Percentiles rank a stretch among this genome's conserved stretches.
Evolutionary conservation across 192 early-diverging fungal genomes (phyloP).

Genomic region (Chytriomyces sp.): DNA sequence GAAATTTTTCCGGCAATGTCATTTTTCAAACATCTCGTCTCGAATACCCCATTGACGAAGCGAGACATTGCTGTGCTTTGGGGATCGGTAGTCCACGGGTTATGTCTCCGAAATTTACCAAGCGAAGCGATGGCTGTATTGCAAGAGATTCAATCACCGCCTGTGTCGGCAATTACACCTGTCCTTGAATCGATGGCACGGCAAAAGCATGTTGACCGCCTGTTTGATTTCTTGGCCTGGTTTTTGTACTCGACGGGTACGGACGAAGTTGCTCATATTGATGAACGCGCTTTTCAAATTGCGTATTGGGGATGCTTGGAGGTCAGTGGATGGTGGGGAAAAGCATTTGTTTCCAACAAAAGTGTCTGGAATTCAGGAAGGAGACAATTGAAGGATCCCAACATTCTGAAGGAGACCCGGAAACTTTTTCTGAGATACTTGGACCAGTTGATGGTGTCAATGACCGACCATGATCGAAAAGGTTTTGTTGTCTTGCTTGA

Average conservation of each 20-base stretch:
- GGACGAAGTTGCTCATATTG: neutral
- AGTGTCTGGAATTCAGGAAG: no score
- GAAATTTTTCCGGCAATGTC: no score
- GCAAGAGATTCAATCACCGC: neutral
- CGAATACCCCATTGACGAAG: neutral
- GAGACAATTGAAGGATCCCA: no score
- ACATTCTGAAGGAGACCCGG: no score
- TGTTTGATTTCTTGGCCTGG: slow-evolving; percentile 1
- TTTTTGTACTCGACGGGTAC: neutral
- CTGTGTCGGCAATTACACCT: slow-evolving; percentile 1
- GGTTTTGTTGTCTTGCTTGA: no score
- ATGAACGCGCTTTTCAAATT: neutral
- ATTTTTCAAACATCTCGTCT: no score
- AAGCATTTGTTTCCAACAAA: no score
- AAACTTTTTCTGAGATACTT: no score
- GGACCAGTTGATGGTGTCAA: no score
- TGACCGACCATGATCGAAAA: no score
- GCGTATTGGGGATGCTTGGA: slow-evolving; percentile 19
- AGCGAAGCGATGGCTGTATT: slow-evolving; percentile 10
- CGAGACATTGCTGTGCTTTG: slow-evolving; percentile 6
- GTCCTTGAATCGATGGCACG: slow-evolving; percentile 13
- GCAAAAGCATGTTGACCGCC: neutral
- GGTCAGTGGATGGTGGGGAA: neutral
- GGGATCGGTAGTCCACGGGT: slow-evolving; percentile 1
- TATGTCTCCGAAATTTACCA: neutral